A percentile compares a stretch with the other conserved stretches of the same genome.
Evolutionary conservation across 108 stramenopile genomes (phyloP).

Genomic region (Skeletonema menzelii): DNA sequence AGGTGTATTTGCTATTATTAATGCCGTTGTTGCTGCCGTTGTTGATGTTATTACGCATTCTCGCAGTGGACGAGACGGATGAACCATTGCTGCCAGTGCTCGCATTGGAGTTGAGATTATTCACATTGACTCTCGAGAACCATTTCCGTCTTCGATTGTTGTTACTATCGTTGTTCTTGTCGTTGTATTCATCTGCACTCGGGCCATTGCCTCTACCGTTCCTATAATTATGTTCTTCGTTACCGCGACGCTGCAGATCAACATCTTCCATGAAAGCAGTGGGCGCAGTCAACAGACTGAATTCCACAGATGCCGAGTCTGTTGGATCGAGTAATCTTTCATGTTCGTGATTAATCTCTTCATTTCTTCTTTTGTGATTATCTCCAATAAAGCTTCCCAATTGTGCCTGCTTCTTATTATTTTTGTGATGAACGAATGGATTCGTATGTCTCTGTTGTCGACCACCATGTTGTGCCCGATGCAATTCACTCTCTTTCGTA

Average conservation of each 20-base stretch:
- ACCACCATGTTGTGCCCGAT: not conserved
- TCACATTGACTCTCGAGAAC: not conserved
- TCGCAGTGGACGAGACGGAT: not conserved
- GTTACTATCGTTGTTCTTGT: not conserved
- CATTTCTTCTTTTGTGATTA: not conserved
- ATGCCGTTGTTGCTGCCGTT: not conserved
- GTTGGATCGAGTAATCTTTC: not conserved
- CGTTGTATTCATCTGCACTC: not conserved
- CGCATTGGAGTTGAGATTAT: not conserved
- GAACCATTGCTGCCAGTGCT: not conserved
- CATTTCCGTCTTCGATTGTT: not conserved
- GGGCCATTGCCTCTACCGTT: not conserved
- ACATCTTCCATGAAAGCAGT: slow-evolving; percentile 1
- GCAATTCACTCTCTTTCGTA: not conserved
- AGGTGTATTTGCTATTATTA: not conserved
- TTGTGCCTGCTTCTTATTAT: not conserved
- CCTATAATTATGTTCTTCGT: not conserved
- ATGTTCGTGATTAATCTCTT: not conserved
- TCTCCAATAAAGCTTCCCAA: not conserved
- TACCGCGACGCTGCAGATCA: not conserved
- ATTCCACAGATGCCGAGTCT: not conserved
- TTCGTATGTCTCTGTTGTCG: not conserved
- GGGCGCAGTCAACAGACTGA: not conserved
- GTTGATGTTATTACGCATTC: not conserved
- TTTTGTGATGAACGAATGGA: not conserved